These are phyloP conservation scores for Fusarium sp. DNA, from an alignment of 2,329 filamentous ascomycete species.

Conservation along the genomic window DNA sequence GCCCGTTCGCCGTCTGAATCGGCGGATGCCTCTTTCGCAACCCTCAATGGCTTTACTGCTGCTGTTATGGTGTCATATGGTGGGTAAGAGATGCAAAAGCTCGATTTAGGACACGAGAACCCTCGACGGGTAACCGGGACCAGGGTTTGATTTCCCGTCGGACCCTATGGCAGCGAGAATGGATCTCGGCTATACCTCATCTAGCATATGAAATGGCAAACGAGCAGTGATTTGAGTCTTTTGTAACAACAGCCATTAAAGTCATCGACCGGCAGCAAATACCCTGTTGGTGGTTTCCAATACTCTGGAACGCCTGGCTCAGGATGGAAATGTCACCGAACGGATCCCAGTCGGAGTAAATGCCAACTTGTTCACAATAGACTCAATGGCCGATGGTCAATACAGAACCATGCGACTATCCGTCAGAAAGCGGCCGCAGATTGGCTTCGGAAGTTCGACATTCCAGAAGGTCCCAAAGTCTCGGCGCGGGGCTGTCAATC, in stretches of 20 bases:
- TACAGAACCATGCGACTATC: constrained; percentile 19
- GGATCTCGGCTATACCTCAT: constrained; percentile 16
- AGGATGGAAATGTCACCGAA: constrained; percentile 37
- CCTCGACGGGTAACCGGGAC: constrained; percentile 32
- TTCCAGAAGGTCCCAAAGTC: constrained; percentile 43
- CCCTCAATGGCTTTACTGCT: constrained; percentile 30
- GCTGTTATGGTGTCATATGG: constrained; percentile 34
- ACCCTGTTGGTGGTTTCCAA: constrained; percentile 35
- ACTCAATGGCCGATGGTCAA: constrained; percentile 4
- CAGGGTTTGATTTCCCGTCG: constrained; percentile 11
- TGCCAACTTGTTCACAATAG: constrained; percentile 18
- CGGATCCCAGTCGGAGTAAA: constrained; percentile 29
- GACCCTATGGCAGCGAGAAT: constrained; percentile 2
- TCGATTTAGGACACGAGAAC: constrained; percentile 25
- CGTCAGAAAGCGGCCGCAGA: constrained; percentile 28
- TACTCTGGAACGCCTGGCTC: constrained; percentile 34
- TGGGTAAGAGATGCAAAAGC: constrained; percentile 19
- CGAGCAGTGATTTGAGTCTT: constrained; percentile 40
- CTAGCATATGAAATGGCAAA: constrained; percentile 13
- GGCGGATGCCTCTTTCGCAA: constrained; percentile 17
- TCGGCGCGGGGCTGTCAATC: constrained; percentile 22
- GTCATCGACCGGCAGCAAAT: constrained; percentile 16
- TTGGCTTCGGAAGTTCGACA: constrained; percentile 31
- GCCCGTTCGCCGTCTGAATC: constrained; percentile 14
- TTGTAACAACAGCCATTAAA: constrained; percentile 14